Conservation (phyloP, 139 green algal genomes). For the Volvox africanus region DNA sequence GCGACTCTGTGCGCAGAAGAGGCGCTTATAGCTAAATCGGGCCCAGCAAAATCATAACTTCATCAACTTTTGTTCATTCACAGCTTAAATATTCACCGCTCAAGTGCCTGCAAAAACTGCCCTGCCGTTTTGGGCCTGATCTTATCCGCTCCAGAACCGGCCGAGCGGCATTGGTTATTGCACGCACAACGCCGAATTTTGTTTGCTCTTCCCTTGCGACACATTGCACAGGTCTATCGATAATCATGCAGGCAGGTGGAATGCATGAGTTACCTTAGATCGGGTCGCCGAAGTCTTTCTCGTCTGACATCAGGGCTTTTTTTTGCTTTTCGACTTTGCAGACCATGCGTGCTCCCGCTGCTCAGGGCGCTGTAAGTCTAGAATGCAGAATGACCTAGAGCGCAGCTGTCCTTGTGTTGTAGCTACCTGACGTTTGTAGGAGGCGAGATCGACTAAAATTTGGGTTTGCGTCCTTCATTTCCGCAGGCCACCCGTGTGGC, state of each 20-base stretch:
- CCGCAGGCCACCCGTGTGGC: conserved; percentile 49
- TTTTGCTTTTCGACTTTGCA: conserved; percentile 20
- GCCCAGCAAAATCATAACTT: background rate
- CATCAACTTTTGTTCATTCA: background rate
- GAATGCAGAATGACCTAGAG: background rate
- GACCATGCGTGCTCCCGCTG: conserved; percentile 56
- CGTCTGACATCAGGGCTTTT: background rate
- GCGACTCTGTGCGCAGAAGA: background rate
- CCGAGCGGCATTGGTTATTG: background rate
- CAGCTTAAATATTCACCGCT: too few relatives aligned
- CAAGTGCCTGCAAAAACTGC: too few relatives aligned
- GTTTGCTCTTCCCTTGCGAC: conserved; percentile 23
- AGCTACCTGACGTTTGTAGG: background rate
- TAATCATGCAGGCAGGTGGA: conserved; percentile 37
- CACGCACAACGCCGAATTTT: background rate
- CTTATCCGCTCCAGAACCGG: conserved; percentile 37
- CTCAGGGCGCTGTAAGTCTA: conserved; percentile 56
- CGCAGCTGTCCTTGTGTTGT: background rate
- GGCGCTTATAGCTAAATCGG: background rate
- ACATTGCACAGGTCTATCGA: background rate
- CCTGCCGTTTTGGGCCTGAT: background rate
- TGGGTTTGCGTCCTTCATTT: background rate
- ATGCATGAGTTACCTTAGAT: background rate
- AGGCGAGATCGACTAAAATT: background rate
- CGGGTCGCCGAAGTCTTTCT: background rate